Base-by-base conservation (phyloP, 257 asterid species). In the Solanum pinnatisectum region DNA sequence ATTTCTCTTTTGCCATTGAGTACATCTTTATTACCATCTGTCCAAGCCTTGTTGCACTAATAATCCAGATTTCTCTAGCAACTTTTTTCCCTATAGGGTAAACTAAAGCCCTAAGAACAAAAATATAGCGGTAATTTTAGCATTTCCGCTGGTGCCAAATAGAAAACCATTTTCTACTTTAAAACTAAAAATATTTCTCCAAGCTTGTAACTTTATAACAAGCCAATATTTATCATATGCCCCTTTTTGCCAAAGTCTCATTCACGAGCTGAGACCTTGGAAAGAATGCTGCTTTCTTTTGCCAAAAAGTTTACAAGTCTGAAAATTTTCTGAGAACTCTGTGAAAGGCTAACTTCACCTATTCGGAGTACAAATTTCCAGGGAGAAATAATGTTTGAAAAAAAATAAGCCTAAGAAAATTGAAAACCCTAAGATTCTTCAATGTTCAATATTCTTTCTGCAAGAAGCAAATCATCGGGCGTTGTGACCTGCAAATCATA, bases 401-500 rank as follows among this genome's bases (percentile, higher is more conserved):
- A 27, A 49, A 46, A 10, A 30, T 4, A 30, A 30, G n/a, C 37
- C 85, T 81, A 81, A 9, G 37, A 79, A 46, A 16, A 16, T 32
- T 82, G 10, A 5, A 30, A 32, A 49, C 7, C 4, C 22, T 79
- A 79, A 42, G 84, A 44, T 44, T 82, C 85, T 82, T 82, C 85
- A 5, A 81, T 89, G 72, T 49, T 95, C 89, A 96, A 83, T 87
- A 97, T 95, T 90, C 98, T 94, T 93, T 97, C 99, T 16, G 99
- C 99, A 84, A 97, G 97, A 88, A 97, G 91, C 86, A 97, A 90
- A 91, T 96, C 99, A 39, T 96, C 99, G 0, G 99, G 98, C 40
- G 99, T 96, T 5, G 99, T 97, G 87, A 97, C 99, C 99, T 96
- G 97, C 91, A 89, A 33, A 60, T 81, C 60, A 83, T 76, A 89